phyloP scores from a whole-genome alignment of 1,139 yeast species.

The Taiozyma sp. region DNA sequence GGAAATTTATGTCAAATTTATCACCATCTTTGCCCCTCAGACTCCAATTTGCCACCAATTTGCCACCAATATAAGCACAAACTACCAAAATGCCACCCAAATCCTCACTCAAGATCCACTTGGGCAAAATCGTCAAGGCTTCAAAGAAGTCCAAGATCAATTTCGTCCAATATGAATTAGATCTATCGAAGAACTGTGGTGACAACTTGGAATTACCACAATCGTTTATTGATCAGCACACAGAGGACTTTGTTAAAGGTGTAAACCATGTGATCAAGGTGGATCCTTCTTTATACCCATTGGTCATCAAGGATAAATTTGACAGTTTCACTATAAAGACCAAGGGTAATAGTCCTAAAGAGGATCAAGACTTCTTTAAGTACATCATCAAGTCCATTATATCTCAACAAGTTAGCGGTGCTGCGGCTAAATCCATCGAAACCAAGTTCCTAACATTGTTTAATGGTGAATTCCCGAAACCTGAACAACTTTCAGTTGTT shows the following conservation, averaged over 20 bases:
- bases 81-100: neutral
- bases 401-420: conserved; percentile 82
- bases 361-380: conserved; percentile 30
- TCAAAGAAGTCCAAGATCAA: neutral
- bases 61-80: neutral
- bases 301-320: conserved; percentile 25
- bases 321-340: conserved; percentile 15
- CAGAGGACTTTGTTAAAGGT: conserved; percentile 39
- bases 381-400: conserved; percentile 48
- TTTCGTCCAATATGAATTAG: neutral
- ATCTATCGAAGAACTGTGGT: neutral
- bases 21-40: neutral
- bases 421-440: conserved; percentile 68
- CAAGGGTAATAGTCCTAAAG: neutral
- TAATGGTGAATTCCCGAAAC: conserved; percentile 37
- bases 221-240: conserved; percentile 37
- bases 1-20: neutral
- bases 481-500: conserved; percentile 39
- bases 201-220: conserved; percentile 30
- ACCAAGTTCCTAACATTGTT: conserved; percentile 40
- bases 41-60: neutral
- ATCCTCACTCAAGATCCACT: neutral
- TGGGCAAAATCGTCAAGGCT: neutral
- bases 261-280: conserved; percentile 33
- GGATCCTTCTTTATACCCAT: conserved; percentile 39